Conservation (phyloP, 2,329 filamentous ascomycete genomes). For the Exophiala sp. region DNA sequence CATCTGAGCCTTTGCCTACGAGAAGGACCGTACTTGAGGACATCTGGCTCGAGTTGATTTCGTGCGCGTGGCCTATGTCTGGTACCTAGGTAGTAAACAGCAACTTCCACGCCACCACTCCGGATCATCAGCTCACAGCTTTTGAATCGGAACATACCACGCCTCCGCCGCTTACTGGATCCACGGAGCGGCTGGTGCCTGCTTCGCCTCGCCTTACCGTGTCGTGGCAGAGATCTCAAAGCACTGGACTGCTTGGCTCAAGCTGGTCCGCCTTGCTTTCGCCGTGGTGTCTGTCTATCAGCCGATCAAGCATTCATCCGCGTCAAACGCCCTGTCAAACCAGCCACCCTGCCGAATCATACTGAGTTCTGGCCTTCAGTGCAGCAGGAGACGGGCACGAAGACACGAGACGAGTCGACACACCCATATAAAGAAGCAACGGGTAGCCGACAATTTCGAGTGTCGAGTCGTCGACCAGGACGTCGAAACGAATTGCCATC, state of each 20-base stretch:
- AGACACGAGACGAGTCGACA: neutral
- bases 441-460: neutral
- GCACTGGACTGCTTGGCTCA: neutral
- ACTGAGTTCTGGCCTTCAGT: neutral
- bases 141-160: neutral
- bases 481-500: conserved; percentile 16
- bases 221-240: neutral
- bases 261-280: neutral
- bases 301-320: neutral
- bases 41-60: neutral
- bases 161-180: conserved; percentile 9
- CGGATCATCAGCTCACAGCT: neutral
- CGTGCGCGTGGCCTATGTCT: neutral
- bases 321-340: neutral
- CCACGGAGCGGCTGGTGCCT: conserved; percentile 2
- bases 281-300: neutral
- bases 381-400: neutral
- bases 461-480: conserved; percentile 7
- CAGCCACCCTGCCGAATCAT: neutral
- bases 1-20: neutral
- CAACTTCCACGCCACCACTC: neutral
- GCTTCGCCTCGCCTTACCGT: neutral
- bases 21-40: neutral
- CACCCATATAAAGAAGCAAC: neutral
- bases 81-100: neutral